Conservation (phyloP, 1,139 yeast genomes). For the Hyphopichia khmerensis region DNA sequence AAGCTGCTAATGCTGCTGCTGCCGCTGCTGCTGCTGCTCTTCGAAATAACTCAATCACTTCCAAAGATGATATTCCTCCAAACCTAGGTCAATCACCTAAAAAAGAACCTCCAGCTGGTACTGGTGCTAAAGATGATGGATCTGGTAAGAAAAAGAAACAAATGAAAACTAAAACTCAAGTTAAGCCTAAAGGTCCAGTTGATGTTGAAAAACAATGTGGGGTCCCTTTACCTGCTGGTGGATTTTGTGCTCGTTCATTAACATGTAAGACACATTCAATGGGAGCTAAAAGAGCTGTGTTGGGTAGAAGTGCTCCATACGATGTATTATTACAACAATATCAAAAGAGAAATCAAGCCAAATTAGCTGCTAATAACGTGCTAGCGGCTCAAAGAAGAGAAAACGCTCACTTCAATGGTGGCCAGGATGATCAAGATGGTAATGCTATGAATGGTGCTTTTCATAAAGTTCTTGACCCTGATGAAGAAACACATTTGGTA, state of each 20-base stretch:
- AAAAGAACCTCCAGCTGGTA: conserved; percentile 8
- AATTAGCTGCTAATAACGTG: conserved; percentile 78
- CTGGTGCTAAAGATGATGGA: conserved; percentile 4
- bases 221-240: conserved; percentile 88
- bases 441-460: conserved; percentile 22
- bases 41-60: not conserved
- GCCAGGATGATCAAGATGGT: conserved; percentile 11
- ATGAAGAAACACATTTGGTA: conserved; percentile 92
- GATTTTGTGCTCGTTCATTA: conserved; percentile 88
- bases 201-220: conserved; percentile 97
- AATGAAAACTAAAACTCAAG: conserved; percentile 50
- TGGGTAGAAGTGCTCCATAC: conserved; percentile 89
- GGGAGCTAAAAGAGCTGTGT: conserved; percentile 96
- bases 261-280: conserved; percentile 97
- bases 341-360: conserved; percentile 90
- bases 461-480: conserved; percentile 55
- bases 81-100: not conserved
- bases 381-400: conserved; percentile 55
- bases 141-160: conserved; percentile 38
- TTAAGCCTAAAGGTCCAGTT: conserved; percentile 77
- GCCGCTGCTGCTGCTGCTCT: conserved; percentile 44
- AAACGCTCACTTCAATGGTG: conserved; percentile 41
- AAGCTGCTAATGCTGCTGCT: conserved; percentile 49
- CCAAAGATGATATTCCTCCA: conserved; percentile 2
- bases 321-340: conserved; percentile 85